A percentile compares a stretch with the other conserved stretches of the same genome.
Evolutionary conservation across 305 asterid species (phyloP).

Genomic region (Galium porrigens): DNA sequence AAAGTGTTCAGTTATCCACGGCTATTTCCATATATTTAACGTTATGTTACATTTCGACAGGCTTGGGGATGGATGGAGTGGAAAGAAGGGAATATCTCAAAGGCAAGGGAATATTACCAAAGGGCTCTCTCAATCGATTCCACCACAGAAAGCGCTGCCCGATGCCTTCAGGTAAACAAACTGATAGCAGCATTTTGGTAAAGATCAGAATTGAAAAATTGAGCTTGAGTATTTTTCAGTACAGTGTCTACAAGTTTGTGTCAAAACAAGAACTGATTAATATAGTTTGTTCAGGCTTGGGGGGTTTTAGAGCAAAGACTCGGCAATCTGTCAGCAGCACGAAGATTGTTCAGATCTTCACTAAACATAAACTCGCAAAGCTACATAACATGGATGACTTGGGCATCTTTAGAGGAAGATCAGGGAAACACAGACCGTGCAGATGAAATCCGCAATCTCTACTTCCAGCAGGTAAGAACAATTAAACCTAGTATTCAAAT

Average conservation of each 20-base stretch:
- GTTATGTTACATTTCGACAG: conserved; percentile 10
- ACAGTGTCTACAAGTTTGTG: not conserved
- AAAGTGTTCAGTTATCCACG: no score
- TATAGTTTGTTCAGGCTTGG: conserved; percentile 50
- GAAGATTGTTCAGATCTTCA: conserved; percentile 78
- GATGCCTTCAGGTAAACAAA: conserved; percentile 70
- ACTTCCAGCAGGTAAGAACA: conserved; percentile 68
- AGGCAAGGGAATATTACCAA: conserved; percentile 73
- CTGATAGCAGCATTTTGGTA: not conserved
- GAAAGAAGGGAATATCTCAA: conserved; percentile 81
- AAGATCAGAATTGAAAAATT: not conserved
- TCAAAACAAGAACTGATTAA: not conserved
- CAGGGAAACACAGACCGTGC: conserved; percentile 80
- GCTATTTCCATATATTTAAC: no score
- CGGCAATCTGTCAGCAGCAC: conserved; percentile 73
- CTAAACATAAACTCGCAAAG: conserved; percentile 84
- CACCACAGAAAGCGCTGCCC: conserved; percentile 69
- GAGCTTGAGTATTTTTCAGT: not conserved
- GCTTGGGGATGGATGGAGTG: conserved; percentile 99
- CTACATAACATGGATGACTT: conserved; percentile 98
- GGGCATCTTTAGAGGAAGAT: conserved; percentile 92
- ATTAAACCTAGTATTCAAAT: no score
- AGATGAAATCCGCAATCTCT: conserved; percentile 83
- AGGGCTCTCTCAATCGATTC: conserved; percentile 61
- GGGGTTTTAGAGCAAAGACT: conserved; percentile 79